These are phyloP conservation scores for Nitzschia palea DNA, from an alignment of 108 stramenopile genomes.

Conservation along the genomic window DNA sequence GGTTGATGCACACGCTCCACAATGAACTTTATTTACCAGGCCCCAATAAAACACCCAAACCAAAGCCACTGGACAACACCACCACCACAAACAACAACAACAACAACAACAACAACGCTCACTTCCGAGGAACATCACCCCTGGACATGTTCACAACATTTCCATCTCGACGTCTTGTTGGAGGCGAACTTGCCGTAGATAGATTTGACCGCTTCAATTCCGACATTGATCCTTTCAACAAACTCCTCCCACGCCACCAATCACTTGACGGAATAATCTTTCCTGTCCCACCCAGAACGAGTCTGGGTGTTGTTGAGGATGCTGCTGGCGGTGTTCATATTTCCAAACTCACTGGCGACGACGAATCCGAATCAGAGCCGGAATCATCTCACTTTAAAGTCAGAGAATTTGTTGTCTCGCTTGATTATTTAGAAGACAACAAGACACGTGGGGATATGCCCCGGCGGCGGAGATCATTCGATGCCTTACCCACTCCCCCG, in stretches of 20 bases:
- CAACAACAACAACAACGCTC: neutral
- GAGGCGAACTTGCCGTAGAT: too few relatives aligned
- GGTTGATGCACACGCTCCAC: neutral
- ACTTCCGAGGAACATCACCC: neutral
- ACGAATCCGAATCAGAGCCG: neutral
- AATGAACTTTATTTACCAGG: neutral
- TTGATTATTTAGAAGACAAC: slow-evolving; percentile 1
- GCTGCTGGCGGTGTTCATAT: neutral
- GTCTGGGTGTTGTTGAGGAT: neutral
- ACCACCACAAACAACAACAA: too few relatives aligned
- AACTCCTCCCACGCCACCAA: neutral
- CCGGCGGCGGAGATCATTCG: neutral
- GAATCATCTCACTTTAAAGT: neutral
- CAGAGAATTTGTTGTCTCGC: neutral
- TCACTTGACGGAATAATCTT: neutral
- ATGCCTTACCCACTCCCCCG: slow-evolving; percentile 6
- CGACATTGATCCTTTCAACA: neutral
- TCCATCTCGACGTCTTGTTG: slow-evolving; percentile 10
- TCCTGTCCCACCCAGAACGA: too few relatives aligned
- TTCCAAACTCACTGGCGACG: too few relatives aligned
- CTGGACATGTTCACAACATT: neutral
- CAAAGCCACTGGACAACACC: neutral
- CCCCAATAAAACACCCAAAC: neutral
- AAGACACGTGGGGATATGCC: neutral
- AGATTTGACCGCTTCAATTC: slow-evolving; percentile 3